Conservation (phyloP, 192 early-diverging fungal genomes). For the Umbelopsis ramanniana region DNA sequence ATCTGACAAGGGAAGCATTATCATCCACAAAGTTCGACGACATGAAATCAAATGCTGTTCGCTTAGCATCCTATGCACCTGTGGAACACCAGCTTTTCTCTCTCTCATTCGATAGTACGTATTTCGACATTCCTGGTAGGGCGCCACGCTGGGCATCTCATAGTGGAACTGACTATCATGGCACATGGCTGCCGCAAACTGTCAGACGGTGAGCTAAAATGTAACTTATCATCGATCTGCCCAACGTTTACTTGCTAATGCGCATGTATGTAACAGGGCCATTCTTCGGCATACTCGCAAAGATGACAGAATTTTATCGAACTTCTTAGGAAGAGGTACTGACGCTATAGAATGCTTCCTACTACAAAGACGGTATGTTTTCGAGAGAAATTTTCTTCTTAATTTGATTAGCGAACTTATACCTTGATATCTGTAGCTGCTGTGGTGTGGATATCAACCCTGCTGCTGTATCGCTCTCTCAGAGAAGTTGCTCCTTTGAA, state of each 20-base stretch:
- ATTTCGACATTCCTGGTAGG: constrained; percentile 90
- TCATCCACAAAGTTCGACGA: constrained; percentile 56
- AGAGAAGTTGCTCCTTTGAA: constrained; percentile 85
- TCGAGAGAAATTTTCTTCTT: background rate
- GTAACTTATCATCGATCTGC: background rate
- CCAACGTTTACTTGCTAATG: background rate
- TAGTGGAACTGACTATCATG: constrained; percentile 92
- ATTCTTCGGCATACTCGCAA: constrained; percentile 76
- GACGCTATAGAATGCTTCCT: constrained; percentile 91
- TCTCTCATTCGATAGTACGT: constrained; percentile 77
- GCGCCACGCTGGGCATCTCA: constrained; percentile 93
- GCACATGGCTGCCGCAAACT: constrained; percentile 91
- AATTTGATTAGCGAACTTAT: background rate
- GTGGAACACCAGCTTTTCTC: constrained; percentile 74
- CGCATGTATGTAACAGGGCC: constrained; percentile 46
- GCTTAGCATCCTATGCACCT: constrained; percentile 67
- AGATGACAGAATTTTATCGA: constrained; percentile 83
- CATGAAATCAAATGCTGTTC: constrained; percentile 47
- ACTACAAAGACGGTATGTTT: constrained; percentile 65
- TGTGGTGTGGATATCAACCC: constrained; percentile 91
- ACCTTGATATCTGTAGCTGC: constrained; percentile 45
- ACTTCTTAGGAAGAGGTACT: constrained; percentile 91
- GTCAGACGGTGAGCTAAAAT: constrained; percentile 58
- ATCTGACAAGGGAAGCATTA: constrained; percentile 62
- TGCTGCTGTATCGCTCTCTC: constrained; percentile 78